Conservation (phyloP, 108 stramenopile species). For the Conticribra weissflogii region DNA sequence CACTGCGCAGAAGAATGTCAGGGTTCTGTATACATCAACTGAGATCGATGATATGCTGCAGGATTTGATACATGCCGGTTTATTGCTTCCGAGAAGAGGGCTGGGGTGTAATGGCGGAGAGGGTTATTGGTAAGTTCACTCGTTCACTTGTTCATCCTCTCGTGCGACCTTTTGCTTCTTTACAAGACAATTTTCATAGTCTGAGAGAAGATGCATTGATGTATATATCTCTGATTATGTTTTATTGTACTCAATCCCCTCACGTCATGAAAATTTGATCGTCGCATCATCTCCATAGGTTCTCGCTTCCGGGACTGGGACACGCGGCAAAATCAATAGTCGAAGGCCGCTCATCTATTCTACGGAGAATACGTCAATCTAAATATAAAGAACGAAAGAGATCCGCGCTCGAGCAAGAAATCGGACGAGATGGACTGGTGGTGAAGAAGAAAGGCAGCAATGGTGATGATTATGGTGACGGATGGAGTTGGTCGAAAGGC, state of each 20-base stretch:
- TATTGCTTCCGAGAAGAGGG: constrained; percentile 39
- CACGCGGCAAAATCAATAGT: constrained; percentile 40
- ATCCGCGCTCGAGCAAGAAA: constrained; percentile 28
- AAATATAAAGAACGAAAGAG: constrained; percentile 44
- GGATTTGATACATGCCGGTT: constrained; percentile 35
- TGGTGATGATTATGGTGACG: constrained; percentile 5
- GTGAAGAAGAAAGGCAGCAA: background rate
- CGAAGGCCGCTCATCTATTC: constrained; percentile 25
- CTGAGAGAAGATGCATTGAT: background rate
- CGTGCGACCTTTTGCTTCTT: too few species aligned
- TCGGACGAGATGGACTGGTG: constrained; percentile 4
- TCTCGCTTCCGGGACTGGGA: constrained; percentile 44
- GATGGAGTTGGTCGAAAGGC: background rate
- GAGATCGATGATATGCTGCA: constrained; percentile 26
- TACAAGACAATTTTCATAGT: too few species aligned
- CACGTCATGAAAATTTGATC: background rate
- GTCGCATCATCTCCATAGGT: constrained; percentile 6
- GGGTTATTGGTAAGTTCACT: constrained; percentile 32
- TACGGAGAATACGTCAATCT: constrained; percentile 22
- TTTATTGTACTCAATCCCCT: too few species aligned
- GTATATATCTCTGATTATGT: background rate
- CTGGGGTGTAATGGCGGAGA: constrained; percentile 17
- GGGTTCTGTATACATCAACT: background rate
- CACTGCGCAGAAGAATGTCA: too few species aligned
- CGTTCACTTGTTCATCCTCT: background rate